Conservation (phyloP, 306 rosid genomes). For the Biancaea sappan region DNA sequence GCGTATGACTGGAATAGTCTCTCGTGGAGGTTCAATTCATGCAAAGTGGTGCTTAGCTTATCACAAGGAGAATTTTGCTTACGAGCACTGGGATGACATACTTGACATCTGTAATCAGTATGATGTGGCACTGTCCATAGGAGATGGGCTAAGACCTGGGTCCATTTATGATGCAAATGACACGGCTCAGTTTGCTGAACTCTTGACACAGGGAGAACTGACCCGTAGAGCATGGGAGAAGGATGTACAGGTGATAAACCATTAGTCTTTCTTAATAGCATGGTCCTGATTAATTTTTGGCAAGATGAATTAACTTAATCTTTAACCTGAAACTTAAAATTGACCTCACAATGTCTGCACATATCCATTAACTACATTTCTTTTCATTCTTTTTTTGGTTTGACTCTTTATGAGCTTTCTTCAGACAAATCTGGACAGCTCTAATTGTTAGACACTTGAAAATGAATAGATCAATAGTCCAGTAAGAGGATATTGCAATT, state of each 20-base stretch:
- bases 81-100: constrained; percentile 98
- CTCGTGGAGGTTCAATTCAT: constrained; percentile 98
- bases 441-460: background rate
- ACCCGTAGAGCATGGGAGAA: constrained; percentile 98
- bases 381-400: constrained; percentile 12
- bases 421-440: constrained; percentile 4
- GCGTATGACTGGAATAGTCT: constrained; percentile 98
- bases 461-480: constrained; percentile 7
- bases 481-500: background rate
- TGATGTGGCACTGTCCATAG: constrained; percentile 93
- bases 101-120: constrained; percentile 96
- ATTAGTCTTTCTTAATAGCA: constrained; percentile 10
- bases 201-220: constrained; percentile 97
- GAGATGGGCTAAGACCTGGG: constrained; percentile 98
- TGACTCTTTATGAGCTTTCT: background rate
- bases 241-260: constrained; percentile 86
- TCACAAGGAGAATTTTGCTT: constrained; percentile 95
- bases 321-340: constrained; percentile 7
- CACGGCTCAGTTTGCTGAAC: constrained; percentile 98
- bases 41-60: constrained; percentile 99
- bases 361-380: constrained; percentile 1
- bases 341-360: background rate
- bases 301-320: constrained; percentile 4
- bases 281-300: constrained; percentile 5
- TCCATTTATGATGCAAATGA: constrained; percentile 99